These are phyloP conservation scores for Sphaerostilbella broomeana DNA, from an alignment of 2,329 filamentous ascomycete genomes.

Conservation along the genomic window DNA sequence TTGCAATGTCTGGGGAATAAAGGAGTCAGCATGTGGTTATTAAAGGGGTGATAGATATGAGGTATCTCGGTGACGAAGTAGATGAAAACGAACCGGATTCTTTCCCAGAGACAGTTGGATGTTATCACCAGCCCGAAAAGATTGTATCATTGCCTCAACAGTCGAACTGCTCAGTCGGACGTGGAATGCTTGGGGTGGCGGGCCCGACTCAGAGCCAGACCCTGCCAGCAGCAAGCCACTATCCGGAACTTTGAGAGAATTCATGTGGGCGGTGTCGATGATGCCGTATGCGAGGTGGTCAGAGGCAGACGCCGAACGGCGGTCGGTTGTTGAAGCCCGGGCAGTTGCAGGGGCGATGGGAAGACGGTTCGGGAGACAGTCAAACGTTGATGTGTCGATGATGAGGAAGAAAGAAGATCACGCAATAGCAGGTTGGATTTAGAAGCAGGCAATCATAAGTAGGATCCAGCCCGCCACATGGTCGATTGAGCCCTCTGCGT, in stretches of 20 bases:
- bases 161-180: conserved; percentile 51
- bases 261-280: conserved; percentile 32
- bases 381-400: conserved; percentile 1
- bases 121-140: conserved; percentile 48
- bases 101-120: conserved; percentile 52
- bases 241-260: conserved; percentile 50
- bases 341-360: not conserved
- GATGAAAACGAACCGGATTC: conserved; percentile 47
- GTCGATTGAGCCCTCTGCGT: conserved; percentile 11
- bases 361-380: not conserved
- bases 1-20: conserved; percentile 40
- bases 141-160: conserved; percentile 57
- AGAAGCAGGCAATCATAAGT: conserved; percentile 4
- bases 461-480: conserved; percentile 14
- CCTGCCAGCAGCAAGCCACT: conserved; percentile 51
- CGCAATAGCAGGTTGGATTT: not conserved
- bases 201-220: conserved; percentile 35
- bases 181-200: conserved; percentile 50
- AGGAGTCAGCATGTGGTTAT: conserved; percentile 16
- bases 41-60: not conserved
- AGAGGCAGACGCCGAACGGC: conserved; percentile 5
- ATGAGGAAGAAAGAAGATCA: conserved; percentile 1
- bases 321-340: not conserved
- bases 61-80: too few relatives aligned
- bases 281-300: conserved; percentile 3